phyloP scores from a whole-genome alignment of 345 rosid genomes.

The Populus alba region DNA sequence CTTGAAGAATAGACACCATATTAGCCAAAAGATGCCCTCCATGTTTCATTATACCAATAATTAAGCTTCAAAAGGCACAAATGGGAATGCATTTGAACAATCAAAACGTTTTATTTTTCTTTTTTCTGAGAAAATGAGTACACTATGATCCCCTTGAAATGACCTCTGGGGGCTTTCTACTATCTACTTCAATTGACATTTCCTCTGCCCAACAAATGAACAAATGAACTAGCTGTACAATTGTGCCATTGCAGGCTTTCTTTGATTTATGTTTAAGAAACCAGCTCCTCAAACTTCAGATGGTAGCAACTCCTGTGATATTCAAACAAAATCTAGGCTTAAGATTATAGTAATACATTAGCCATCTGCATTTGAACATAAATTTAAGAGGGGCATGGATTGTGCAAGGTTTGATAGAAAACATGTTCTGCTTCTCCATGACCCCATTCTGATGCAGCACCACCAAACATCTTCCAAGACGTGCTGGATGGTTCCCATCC shows the following conservation, averaged over 20 bases:
- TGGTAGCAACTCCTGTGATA: constrained; percentile 23
- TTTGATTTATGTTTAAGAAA: constrained; percentile 15
- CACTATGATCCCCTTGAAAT: constrained; percentile 19
- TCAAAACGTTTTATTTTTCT: constrained; percentile 13
- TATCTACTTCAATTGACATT: constrained; percentile 27
- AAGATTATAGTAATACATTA: constrained; percentile 13
- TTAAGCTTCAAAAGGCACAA: background rate
- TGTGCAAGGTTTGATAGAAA: background rate
- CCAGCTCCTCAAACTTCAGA: constrained; percentile 32
- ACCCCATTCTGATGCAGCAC: constrained; percentile 12
- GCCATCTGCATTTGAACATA: constrained; percentile 19
- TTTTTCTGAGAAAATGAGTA: constrained; percentile 9
- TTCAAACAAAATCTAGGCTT: constrained; percentile 3
- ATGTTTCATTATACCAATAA: background rate
- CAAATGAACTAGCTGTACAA: constrained; percentile 56
- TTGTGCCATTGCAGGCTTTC: constrained; percentile 27
- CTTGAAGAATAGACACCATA: background rate
- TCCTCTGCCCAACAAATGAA: constrained; percentile 53
- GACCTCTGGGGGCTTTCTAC: constrained; percentile 14
- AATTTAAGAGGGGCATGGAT: background rate
- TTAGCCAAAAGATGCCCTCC: background rate
- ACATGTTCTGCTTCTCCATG: constrained; percentile 8
- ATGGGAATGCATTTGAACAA: background rate
- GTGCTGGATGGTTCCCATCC: constrained; percentile 26
- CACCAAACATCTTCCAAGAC: constrained; percentile 7